phyloP scores from a whole-genome alignment of 2,329 filamentous ascomycete species.

The Colletotrichum sidae region DNA sequence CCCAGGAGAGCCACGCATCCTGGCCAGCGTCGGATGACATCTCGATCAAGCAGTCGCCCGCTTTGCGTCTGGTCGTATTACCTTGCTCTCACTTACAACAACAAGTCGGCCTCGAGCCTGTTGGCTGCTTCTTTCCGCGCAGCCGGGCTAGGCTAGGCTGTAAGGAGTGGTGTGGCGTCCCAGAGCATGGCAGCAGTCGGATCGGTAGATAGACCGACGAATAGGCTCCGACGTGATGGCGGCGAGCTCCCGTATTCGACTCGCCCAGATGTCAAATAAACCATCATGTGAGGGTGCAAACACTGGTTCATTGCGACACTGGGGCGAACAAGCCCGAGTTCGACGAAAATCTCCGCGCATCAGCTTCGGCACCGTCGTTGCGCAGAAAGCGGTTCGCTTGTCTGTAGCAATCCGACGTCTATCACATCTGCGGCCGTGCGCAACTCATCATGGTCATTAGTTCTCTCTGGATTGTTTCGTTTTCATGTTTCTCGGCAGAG shows the following conservation, averaged over 20 bases:
- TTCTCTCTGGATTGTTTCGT: neutral
- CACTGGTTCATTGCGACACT: conserved; percentile 12
- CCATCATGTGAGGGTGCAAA: conserved; percentile 7
- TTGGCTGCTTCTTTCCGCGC: conserved; percentile 1
- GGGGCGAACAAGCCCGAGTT: conserved; percentile 5
- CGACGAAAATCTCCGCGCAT: conserved; percentile 6
- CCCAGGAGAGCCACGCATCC: conserved; percentile 18
- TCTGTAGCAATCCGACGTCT: neutral
- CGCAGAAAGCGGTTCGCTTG: neutral
- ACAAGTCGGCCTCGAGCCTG: neutral
- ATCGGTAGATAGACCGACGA: conserved; percentile 18
- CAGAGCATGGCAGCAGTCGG: conserved; percentile 8
- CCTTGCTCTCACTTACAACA: neutral
- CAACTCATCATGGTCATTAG: neutral
- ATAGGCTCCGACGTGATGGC: conserved; percentile 5
- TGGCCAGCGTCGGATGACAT: conserved; percentile 9
- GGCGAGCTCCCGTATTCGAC: conserved; percentile 4
- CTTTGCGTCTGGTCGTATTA: neutral
- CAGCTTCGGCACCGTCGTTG: conserved; percentile 4
- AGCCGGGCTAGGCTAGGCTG: neutral
- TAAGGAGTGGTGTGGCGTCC: conserved; percentile 13
- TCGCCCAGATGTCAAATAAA: neutral
- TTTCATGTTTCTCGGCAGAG: neutral
- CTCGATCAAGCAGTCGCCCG: conserved; percentile 22
- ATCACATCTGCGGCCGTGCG: conserved; percentile 14